Evolutionary conservation across 2,329 filamentous ascomycete genomes (phyloP).

Genomic region (Colletotrichum tofieldiae): DNA sequence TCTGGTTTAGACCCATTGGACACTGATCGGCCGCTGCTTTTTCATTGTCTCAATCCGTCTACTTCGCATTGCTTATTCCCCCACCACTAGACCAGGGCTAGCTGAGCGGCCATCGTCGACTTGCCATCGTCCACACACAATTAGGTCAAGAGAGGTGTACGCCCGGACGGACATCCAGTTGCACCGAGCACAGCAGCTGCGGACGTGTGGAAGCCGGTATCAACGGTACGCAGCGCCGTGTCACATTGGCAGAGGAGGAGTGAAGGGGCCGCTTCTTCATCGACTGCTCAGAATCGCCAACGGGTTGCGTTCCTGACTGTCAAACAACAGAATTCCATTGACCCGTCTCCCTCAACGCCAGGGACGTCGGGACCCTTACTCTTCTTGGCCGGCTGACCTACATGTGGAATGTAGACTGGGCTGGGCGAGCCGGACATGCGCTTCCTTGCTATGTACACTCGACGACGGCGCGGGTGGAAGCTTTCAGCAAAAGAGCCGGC

Average conservation of each 20-base stretch:
- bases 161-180: conserved; percentile 7
- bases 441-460: background rate
- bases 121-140: background rate
- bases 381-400: background rate
- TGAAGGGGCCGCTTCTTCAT: conserved; percentile 4
- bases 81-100: conserved; percentile 15
- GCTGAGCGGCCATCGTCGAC: conserved; percentile 7
- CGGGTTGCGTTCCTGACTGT: conserved; percentile 11
- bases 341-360: background rate
- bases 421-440: background rate
- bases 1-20: conserved; percentile 30
- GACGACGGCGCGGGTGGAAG: conserved; percentile 19
- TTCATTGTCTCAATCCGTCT: conserved; percentile 32
- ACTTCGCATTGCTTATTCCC: conserved; percentile 36
- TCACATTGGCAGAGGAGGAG: conserved; percentile 6
- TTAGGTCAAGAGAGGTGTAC: conserved; percentile 7
- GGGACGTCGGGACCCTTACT: background rate
- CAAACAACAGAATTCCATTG: conserved; percentile 16
- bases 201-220: conserved; percentile 34
- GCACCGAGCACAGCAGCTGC: conserved; percentile 32
- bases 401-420: conserved; percentile 2
- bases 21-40: conserved; percentile 23
- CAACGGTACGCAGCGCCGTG: conserved; percentile 15
- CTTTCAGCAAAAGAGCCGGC: conserved; percentile 17
- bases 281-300: background rate